Percentiles rank a stretch among this genome's conserved stretches.
Evolutionary conservation across 225 moss, liverwort and hornwort species (phyloP).

Genomic region (Polytrichum commune): DNA sequence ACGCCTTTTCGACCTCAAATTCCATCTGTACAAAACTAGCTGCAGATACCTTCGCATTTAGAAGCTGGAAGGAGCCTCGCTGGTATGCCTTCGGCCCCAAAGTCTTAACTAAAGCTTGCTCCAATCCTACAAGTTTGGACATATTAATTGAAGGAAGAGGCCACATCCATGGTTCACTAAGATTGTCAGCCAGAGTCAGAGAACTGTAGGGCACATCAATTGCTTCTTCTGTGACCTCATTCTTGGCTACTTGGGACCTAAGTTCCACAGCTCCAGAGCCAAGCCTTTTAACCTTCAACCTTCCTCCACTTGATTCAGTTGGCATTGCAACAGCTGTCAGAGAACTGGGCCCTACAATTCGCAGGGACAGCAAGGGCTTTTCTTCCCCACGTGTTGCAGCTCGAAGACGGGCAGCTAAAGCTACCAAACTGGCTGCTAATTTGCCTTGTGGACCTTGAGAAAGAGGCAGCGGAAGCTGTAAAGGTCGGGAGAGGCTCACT

Average conservation of each 20-base stretch:
- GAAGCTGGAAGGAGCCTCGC: slow-evolving; percentile 67
- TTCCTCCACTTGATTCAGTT: slow-evolving; percentile 43
- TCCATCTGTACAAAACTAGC: slow-evolving; percentile 75
- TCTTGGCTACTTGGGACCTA: slow-evolving; percentile 39
- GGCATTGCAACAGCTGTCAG: slow-evolving; percentile 55
- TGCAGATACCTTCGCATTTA: slow-evolving; percentile 79
- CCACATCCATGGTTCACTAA: slow-evolving; percentile 60
- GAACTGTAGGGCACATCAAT: slow-evolving; percentile 18
- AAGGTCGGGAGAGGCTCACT: slow-evolving; percentile 77
- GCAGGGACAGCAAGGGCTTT: slow-evolving; percentile 73
- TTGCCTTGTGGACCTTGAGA: slow-evolving; percentile 36
- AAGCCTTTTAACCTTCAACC: slow-evolving; percentile 79
- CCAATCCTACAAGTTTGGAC: slow-evolving; percentile 66
- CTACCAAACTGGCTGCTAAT: slow-evolving; percentile 62
- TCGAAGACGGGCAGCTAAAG: slow-evolving; percentile 76
- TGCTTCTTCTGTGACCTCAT: slow-evolving; percentile 11
- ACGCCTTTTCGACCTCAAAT: slow-evolving; percentile 62
- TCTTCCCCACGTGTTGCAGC: slow-evolving; percentile 59
- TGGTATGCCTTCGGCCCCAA: slow-evolving; percentile 65
- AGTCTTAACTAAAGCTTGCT: slow-evolving; percentile 55
- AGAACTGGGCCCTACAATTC: slow-evolving; percentile 74
- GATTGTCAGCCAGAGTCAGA: slow-evolving; percentile 36
- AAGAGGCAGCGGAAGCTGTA: slow-evolving; percentile 74
- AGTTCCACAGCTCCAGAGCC: slow-evolving; percentile 80
- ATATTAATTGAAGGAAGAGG: slow-evolving; percentile 75